phyloP scores from a whole-genome alignment of 345 rosid genomes.

The Aurinia saxatilis region DNA sequence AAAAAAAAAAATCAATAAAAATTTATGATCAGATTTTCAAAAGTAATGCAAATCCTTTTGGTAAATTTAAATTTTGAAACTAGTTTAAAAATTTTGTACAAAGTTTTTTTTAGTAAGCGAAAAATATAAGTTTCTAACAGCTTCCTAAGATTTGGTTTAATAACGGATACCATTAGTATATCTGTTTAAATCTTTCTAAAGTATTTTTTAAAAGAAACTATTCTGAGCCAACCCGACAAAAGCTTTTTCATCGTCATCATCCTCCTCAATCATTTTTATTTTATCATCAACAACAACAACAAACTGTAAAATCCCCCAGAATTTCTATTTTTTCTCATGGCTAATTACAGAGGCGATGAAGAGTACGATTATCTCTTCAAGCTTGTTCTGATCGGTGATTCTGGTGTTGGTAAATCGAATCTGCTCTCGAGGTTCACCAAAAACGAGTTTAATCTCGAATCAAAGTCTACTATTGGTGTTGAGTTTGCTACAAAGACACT shows the following conservation, averaged over 20 bases:
- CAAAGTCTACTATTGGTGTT: conserved; percentile 31
- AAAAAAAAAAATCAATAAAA: no score
- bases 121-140: no score
- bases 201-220: background rate
- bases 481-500: conserved; percentile 32
- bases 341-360: conserved; percentile 25
- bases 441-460: conserved; percentile 34
- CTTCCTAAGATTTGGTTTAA: background rate
- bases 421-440: conserved; percentile 29
- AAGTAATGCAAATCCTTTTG: no score
- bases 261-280: conserved; percentile 17
- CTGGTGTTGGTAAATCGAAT: conserved; percentile 32
- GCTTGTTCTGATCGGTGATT: conserved; percentile 33
- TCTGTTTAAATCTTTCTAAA: background rate
- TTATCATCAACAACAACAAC: no score
- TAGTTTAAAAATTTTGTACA: no score
- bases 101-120: no score
- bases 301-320: background rate
- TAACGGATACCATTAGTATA: background rate
- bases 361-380: conserved; percentile 35
- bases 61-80: no score
- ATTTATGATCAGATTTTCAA: no score
- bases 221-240: conserved; percentile 3
- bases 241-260: background rate
- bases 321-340: background rate